These are phyloP conservation scores for Clarireedia sp. DNA, from an alignment of 2,329 filamentous ascomycete genomes.

Conservation along the genomic window DNA sequence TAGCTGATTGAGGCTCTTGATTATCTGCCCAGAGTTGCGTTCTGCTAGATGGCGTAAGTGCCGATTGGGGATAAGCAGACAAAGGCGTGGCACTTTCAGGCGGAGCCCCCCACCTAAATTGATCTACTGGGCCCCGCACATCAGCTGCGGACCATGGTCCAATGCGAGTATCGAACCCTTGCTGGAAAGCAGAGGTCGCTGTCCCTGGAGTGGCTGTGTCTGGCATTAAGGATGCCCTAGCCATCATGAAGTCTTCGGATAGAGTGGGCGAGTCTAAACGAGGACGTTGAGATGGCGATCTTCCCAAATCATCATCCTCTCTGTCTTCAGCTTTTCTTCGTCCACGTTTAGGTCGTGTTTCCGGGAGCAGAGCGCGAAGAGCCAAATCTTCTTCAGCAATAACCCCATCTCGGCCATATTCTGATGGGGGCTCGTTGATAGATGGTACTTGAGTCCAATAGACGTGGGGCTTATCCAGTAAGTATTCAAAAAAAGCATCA, in stretches of 20 bases:
- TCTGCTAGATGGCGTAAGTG: constrained; percentile 58
- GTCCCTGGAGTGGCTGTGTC: constrained; percentile 34
- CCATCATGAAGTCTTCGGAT: constrained; percentile 33
- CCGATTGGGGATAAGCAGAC: constrained; percentile 68
- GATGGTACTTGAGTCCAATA: constrained; percentile 75
- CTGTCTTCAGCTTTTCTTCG: constrained; percentile 53
- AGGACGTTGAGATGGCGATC: constrained; percentile 50
- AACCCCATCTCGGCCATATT: constrained; percentile 70
- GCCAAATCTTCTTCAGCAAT: constrained; percentile 82
- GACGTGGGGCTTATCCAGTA: constrained; percentile 65
- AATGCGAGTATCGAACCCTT: constrained; percentile 20
- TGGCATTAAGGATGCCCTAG: constrained; percentile 29
- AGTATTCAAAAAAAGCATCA: constrained; percentile 88
- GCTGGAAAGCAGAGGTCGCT: constrained; percentile 27
- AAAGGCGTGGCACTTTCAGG: constrained; percentile 53
- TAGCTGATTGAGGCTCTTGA: constrained; percentile 62
- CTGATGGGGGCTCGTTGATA: constrained; percentile 52
- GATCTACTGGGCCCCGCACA: constrained; percentile 22
- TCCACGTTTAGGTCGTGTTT: constrained; percentile 57
- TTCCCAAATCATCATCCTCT: constrained; percentile 45
- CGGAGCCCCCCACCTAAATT: constrained; percentile 29
- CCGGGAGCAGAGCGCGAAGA: constrained; percentile 72
- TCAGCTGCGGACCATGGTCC: constrained; percentile 28
- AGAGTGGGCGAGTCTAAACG: constrained; percentile 48
- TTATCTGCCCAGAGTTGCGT: constrained; percentile 33